Evolutionary conservation across 2,329 filamentous ascomycete species (phyloP), one percentile per base, ranked within the genome.

Genomic region (Ploettnerulaceae sp.): DNA sequence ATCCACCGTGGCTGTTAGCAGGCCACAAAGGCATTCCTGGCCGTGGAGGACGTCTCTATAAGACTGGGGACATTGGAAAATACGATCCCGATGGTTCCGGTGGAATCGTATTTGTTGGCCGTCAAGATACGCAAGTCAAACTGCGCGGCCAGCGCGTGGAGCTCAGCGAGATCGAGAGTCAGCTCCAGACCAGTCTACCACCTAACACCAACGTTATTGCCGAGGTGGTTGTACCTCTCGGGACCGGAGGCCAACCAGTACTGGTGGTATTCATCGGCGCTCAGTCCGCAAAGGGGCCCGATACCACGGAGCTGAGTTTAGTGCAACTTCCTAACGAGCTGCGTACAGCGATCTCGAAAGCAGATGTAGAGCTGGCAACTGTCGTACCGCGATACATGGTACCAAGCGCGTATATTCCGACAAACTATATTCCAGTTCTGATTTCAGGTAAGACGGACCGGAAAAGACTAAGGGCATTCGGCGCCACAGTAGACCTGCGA

Each of bases 91-190:
- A 81, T 39, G 64, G 58, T n/a, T 70, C 69, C 5, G 42, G 42
- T 14, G 34, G 34, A 22, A 71, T 82, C 29, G 63, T 73, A 7
- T 81, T 79, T 49, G 68, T 82, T 29, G 80, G 81, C 12, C 72
- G 83, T 38, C 82, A 80, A 54, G 82, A 86, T 56, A 75, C 75
- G n/a, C 81, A 82, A 61, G 75, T 84, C 45, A 86, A 87, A 64
- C 66, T 86, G 21, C 71, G 74, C 8, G 86, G 85, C 20, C 82
- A 78, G 53, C 69, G 82, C 45, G 74, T 84, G 41, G 85, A 82
- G 64, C 69, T 81, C 40, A 72, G 67, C 8, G 74, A 72, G 59
- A 73, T 72, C 43, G 75, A 69, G 59, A 66, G 66, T 51, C 67
- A 67, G 45, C 56, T 64, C 18, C 67, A 43, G 48, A 64, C 52